These are phyloP conservation scores for Novakomyces olei DNA, from an alignment of 805 yeast species.

Conservation along the genomic window DNA sequence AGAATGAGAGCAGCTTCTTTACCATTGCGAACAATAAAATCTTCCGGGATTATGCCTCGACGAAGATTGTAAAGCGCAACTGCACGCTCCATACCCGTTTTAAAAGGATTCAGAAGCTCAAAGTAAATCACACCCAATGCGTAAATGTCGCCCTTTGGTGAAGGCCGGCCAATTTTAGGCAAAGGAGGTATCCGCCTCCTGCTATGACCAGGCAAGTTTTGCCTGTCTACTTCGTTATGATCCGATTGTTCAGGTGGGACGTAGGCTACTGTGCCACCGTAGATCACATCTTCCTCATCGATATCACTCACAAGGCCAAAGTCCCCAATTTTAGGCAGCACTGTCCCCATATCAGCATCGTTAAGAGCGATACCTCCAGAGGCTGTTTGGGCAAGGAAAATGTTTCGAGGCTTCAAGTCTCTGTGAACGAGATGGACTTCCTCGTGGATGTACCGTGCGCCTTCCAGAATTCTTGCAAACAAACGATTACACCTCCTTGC, in stretches of 20 bases:
- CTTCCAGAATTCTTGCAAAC: conserved; percentile 2
- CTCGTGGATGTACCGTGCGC: conserved; percentile 2
- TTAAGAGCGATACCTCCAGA: too few species aligned
- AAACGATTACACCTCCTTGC: too few species aligned
- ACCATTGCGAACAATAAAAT: neutral
- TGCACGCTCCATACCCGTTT: conserved; percentile 3
- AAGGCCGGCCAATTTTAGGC: too few species aligned
- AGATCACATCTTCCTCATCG: neutral
- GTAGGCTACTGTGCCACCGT: conserved; percentile 1
- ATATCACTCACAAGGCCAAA: conserved; percentile 1
- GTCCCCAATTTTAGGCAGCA: conserved; percentile 4
- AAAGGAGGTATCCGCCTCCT: too few species aligned
- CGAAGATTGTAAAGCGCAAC: neutral
- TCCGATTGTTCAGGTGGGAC: conserved; percentile 1
- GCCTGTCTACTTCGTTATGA: neutral
- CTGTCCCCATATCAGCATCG: too few species aligned
- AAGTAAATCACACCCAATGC: conserved; percentile 2
- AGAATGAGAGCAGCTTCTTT: conserved; percentile 1
- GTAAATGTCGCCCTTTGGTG: conserved; percentile 1
- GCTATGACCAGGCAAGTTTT: too few species aligned
- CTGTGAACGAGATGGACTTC: conserved; percentile 2
- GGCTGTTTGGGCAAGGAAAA: neutral
- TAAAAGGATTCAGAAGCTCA: conserved; percentile 3
- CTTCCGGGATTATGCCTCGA: conserved; percentile 1
- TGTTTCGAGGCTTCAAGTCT: conserved; percentile 3